phyloP scores from a whole-genome alignment of 2,329 filamentous ascomycete genomes.

The Hymenoscyphus fraxineus region DNA sequence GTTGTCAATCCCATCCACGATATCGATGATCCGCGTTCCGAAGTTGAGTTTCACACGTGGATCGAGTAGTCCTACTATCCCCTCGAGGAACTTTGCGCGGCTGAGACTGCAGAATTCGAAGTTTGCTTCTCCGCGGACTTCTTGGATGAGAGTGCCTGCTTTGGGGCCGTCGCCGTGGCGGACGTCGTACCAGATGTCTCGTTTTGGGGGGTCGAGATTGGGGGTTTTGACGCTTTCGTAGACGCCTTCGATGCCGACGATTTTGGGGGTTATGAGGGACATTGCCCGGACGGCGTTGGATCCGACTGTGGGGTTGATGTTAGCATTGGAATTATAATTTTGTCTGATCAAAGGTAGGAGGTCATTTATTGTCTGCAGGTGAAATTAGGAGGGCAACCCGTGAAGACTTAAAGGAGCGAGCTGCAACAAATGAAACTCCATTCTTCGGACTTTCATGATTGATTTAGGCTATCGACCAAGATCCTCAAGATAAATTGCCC shows the following conservation, averaged over 20 bases:
- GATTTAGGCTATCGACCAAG: no score
- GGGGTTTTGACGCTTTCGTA: slow-evolving; percentile 38
- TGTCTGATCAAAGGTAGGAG: no score
- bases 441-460: no score
- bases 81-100: slow-evolving; percentile 41
- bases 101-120: slow-evolving; percentile 31
- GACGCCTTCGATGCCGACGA: slow-evolving; percentile 34
- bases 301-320: slow-evolving; percentile 36
- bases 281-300: slow-evolving; percentile 54
- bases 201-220: slow-evolving; percentile 33
- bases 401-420: no score
- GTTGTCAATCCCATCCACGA: slow-evolving; percentile 21
- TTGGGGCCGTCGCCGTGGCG: slow-evolving; percentile 28
- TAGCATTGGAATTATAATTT: not conserved
- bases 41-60: slow-evolving; percentile 31
- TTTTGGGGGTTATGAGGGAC: slow-evolving; percentile 46
- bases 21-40: slow-evolving; percentile 32
- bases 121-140: slow-evolving; percentile 22
- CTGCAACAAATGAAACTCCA: no score
- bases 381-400: no score
- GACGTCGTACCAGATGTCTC: slow-evolving; percentile 40
- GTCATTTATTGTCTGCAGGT: no score
- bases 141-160: slow-evolving; percentile 27
- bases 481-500: no score
- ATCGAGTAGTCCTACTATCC: slow-evolving; percentile 39